Evolutionary conservation across 192 early-diverging fungal genomes (phyloP), one percentile per base, ranked within the genome.

Genomic region (Coemansia sp.): DNA sequence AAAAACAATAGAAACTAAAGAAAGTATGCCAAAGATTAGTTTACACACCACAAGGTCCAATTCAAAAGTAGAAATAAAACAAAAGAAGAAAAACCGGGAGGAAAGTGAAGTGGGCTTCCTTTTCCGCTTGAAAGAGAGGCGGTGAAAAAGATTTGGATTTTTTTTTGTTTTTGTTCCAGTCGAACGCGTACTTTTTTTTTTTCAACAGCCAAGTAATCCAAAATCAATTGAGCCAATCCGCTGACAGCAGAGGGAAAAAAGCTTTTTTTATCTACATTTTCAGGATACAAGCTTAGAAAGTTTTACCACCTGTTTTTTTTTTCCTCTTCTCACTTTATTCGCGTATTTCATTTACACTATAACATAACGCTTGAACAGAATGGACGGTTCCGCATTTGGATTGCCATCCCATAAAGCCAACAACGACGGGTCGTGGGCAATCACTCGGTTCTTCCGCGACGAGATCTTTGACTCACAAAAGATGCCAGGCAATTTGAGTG

Each of bases 391-490:
- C 13, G 49, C 49, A 29, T 20, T 52, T 0, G 49, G 49, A 25
- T 52, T 23, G 23, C 9, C 49, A 4, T 14, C 20, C 6, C 15
- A 52, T 22, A 52, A 52, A 14, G 49, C 49, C 22, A 25, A 25
- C 6, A 61, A 73, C 65, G 70, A 76, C 75, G 65, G 55, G 34
- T 70, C 70, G 34, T 82, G 79, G 79, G 75, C 79, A 10, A 65
- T 82, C 36, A 74, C 71, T 10, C 74, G 79, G 32, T 82, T 82
- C 59, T 46, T 82, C 68, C 66, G 68, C 56, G 65, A 82, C 15
- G 79, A 82, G 66, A 40, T 82, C 36, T 65, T 82, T 50, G 48
- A 73, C 71, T 35, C 79, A 2, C 35, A 65, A 33, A 82, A 76
- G 66, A 17, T 76, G 43, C 58, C 57, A 41, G 59, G 67, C 36